Base-by-base conservation (phyloP, 768 basidiomycete species). In the Kwoniella sp. region DNA sequence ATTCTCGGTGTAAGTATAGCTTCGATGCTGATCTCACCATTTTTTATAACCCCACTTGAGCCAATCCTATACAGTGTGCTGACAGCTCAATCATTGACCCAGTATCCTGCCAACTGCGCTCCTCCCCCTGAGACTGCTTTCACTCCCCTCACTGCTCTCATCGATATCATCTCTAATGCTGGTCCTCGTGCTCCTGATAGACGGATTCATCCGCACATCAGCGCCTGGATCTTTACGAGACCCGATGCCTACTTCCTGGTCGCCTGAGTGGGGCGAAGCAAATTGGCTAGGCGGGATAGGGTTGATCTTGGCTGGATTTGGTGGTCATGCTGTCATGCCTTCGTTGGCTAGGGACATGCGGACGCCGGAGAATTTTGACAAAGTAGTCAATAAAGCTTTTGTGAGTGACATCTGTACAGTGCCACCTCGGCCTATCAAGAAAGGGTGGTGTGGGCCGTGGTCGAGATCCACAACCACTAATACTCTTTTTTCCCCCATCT, bases 241-340 rank as follows among this genome's bases (percentile, higher is more conserved):
- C 53, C 90, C 90, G 3, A 88, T 87, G 29, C 81, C 83, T n/a
- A 96, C 93, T 0, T 85, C 83, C 22, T 66, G 88, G 12, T 84
- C 84, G 4, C 83, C 90, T 15, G 85, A 83, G 64, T 81, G 83
- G 67, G 81, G 45, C 29, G 65, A 71, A 34, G 69, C 81, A 22
- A 85, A 89, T 60, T 82, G 95, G 34, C 90, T 92, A 0, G 79
- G 95, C 28, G 86, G 90, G 15, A 89, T 93, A 70, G 94, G 94
- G 1, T 83, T 98, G 67, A 87, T 97, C 74, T 92, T 98, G 88
- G 90, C 91, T 8, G 92, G 93, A 87, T 94, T 95, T 73, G 87
- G 92, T 2, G 93, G 93, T 1, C 95, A 98, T 76, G 89, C 92
- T 15, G 89, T 94, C 29, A 89, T 98, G 55, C 94, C 94, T 22